Percentiles rank a stretch among this genome's conserved stretches.
phyloP scores from a whole-genome alignment of 345 rosid species.

The Odontarrhena argentea region DNA sequence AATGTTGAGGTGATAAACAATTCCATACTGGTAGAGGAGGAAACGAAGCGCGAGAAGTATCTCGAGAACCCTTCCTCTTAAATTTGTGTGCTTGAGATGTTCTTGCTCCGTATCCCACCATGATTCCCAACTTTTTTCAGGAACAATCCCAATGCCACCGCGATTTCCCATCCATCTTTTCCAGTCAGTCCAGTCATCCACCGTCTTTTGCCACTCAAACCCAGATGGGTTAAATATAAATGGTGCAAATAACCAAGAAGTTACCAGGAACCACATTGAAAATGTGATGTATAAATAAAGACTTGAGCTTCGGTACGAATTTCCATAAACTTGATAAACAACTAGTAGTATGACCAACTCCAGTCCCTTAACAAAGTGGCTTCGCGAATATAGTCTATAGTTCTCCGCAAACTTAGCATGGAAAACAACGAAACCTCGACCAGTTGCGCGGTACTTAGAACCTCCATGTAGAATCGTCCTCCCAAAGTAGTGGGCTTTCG shows the following conservation, averaged over 20 bases:
- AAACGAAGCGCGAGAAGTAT: slow-evolving; percentile 77
- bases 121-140: slow-evolving; percentile 88
- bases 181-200: slow-evolving; percentile 98
- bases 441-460: slow-evolving; percentile 82
- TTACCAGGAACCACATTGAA: slow-evolving; percentile 94
- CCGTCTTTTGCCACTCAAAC: slow-evolving; percentile 96
- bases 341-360: slow-evolving; percentile 76
- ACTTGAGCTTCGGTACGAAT: slow-evolving; percentile 73
- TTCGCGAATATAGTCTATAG: slow-evolving; percentile 84
- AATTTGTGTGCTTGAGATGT: slow-evolving; percentile 69
- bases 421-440: slow-evolving; percentile 88
- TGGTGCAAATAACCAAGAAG: slow-evolving; percentile 95
- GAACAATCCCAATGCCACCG: slow-evolving; percentile 80
- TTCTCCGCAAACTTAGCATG: slow-evolving; percentile 91
- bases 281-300: slow-evolving; percentile 70
- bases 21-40: slow-evolving; percentile 88
- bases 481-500: slow-evolving; percentile 87
- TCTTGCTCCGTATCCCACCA: slow-evolving; percentile 96
- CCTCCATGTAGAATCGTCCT: slow-evolving; percentile 96
- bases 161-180: slow-evolving; percentile 97
- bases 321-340: slow-evolving; percentile 67
- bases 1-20: slow-evolving; percentile 93
- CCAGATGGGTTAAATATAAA: slow-evolving; percentile 94
- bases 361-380: slow-evolving; percentile 92
- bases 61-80: slow-evolving; percentile 75